Base-by-base conservation (phyloP, 139 green algal genomes). In the Coelastrella sp. region DNA sequence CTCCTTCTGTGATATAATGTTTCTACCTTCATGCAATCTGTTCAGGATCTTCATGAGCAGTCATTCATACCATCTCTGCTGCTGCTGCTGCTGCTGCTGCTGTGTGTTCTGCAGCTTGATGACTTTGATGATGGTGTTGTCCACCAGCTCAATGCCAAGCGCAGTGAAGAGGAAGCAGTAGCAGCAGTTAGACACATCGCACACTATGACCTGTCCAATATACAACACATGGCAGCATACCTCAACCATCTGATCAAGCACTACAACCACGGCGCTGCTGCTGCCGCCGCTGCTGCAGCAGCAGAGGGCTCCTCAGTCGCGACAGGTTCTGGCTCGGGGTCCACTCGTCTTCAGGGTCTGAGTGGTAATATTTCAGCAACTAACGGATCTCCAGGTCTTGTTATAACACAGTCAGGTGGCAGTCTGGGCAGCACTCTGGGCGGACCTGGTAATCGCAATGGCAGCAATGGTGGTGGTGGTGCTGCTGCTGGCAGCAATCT, bases 71-170 rank as follows among this genome's bases (percentile, higher is more conserved):
- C n/a, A n/a, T 57, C 48, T 57, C 48, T 57, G 48, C 48, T 15
- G 13, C 48, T 57, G 48, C 17, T 57, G 48, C 17, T 11, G 48
- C 13, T 23, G 53, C 53, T 64, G 53, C 21, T n/a, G 53, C 53
- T 32, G 6, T 32, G 53, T 64, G 53, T 8, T 32, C 72, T 68
- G 74, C 86, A 89, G 87, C 7, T 38, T 15, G 88, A 93, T 35
- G 86, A 91, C 45, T 93, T 91, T 89, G 90, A 93, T 72, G 90
- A 93, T 21, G 90, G 90, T 4, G 90, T 93, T 60, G 43, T 93
- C 21, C 85, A 91, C 71, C 90, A 93, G 86, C 84, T 93, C 34
- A 83, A 69, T 8, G 72, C 82, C 8, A 93, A 93, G 88, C 73
- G 78, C 37, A 90, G 69, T 40, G 87, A 91, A 67, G 87, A 91